Evolutionary conservation across 2,329 filamentous ascomycete species (phyloP).

Genomic region (Fusarium kyushuense): DNA sequence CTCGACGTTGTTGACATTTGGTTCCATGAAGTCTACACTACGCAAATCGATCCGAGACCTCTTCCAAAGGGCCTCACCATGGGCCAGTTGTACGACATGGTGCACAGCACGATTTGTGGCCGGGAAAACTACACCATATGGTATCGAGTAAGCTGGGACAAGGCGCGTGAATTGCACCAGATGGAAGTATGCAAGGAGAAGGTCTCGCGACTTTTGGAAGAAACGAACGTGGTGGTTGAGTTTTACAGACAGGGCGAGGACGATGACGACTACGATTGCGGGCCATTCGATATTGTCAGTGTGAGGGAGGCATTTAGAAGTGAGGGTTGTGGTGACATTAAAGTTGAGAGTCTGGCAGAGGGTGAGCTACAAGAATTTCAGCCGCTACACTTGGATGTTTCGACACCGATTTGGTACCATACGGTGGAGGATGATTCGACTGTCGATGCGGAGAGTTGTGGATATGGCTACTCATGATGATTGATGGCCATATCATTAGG

Average conservation of each 20-base stretch:
- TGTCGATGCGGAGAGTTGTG: constrained; percentile 21
- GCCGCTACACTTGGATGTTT: constrained; percentile 8
- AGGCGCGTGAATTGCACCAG: background rate
- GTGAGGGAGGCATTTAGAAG: constrained; percentile 19
- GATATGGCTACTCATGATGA: constrained; percentile 7
- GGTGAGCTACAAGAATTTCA: constrained; percentile 18
- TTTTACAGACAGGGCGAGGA: constrained; percentile 11
- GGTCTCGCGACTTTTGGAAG: constrained; percentile 10
- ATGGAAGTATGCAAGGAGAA: constrained; percentile 8
- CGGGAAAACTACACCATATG: constrained; percentile 11
- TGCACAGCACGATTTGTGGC: constrained; percentile 21
- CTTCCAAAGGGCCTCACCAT: constrained; percentile 24
- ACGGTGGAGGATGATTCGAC: constrained; percentile 20
- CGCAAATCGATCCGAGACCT: constrained; percentile 5
- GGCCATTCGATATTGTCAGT: constrained; percentile 19
- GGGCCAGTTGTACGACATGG: constrained; percentile 38
- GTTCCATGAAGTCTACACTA: constrained; percentile 20
- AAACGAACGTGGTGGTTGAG: constrained; percentile 27
- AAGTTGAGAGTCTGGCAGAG: constrained; percentile 3
- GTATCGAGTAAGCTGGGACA: constrained; percentile 28
- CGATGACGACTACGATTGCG: constrained; percentile 11
- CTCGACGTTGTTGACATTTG: constrained; percentile 20
- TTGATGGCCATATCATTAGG: constrained; percentile 17
- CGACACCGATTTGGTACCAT: constrained; percentile 16
- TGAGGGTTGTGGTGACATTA: background rate